Conservation (phyloP, 768 basidiomycete species). For the Lactarius tabidus region DNA sequence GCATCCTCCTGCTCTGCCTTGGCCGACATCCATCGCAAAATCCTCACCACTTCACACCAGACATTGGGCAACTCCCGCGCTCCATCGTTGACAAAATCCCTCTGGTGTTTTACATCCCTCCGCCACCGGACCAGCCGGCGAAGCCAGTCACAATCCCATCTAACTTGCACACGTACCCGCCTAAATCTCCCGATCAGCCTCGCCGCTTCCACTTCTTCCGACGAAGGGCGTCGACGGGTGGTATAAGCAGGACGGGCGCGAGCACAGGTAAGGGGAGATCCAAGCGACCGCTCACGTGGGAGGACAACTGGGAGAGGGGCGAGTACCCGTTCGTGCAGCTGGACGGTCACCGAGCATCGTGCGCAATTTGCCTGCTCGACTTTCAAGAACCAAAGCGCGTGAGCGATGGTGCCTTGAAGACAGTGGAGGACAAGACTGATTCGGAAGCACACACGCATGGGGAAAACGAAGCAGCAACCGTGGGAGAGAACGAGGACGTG, state of each 20-base stretch:
- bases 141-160: conserved; percentile 23
- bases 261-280: conserved; percentile 14
- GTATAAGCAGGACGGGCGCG: conserved; percentile 25
- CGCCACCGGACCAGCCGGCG: conserved; percentile 49
- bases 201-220: conserved; percentile 49
- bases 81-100: conserved; percentile 75
- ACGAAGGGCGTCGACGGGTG: conserved; percentile 12
- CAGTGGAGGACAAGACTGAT: conserved; percentile 15
- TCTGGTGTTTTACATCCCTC: conserved; percentile 80
- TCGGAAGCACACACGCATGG: conserved; percentile 1
- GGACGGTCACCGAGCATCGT: conserved; percentile 78
- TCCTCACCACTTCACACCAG: conserved; percentile 68
- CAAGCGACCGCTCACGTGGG: conserved; percentile 53
- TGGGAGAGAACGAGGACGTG: conserved; percentile 25
- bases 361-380: conserved; percentile 81
- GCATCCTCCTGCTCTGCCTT: conserved; percentile 70
- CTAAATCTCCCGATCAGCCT: conserved; percentile 42
- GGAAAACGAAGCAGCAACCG: background rate
- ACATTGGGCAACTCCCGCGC: conserved; percentile 70
- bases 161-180: conserved; percentile 55
- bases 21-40: conserved; percentile 78
- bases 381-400: conserved; percentile 65
- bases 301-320: conserved; percentile 71
- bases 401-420: conserved; percentile 33
- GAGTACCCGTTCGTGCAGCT: conserved; percentile 80